Evolutionary conservation across 495 filamentous ascomycete species (phyloP), one percentile per base, ranked within the genome.

Genomic region (Xylaria telfairii): DNA sequence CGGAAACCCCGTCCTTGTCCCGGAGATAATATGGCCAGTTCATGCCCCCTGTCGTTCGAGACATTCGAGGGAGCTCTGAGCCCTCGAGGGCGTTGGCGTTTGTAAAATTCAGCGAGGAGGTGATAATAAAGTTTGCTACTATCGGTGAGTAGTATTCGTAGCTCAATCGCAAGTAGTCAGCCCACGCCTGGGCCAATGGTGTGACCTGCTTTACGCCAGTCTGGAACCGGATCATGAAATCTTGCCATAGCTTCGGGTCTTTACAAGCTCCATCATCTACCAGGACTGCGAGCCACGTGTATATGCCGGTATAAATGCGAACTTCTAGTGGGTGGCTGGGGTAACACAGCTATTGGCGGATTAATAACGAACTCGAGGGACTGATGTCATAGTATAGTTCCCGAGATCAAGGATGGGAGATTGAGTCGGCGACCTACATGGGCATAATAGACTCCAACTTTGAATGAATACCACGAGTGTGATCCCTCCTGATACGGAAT

Each of bases 41-140:
- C 24, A 54, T 37, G 4, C 72, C 69, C 2, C 69, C 72, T 28
- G 39, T 59, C 10, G 69, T 71, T 15, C 64, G 72, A 28, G 64
- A 61, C 49, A 74, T 46, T 42, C 47, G 26, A 4, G 42, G 65
- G 26, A 71, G 42, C 10, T 74, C 69, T 3, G 65, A 62, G 13
- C 69, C 65, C 30, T 74, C 72, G 37, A 74, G 46, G 53, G 65
- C 65, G 42, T 71, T 71, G 7, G 65, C 72, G 19, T 74, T 74
- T 9, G 54, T 54, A 21, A 74, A 72, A 21, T 72, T 69, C 6
- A 74, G 57, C 15, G 72, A 74, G 4, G 69, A 39, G 19, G 69
- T 63, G 21, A 72, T 59, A 17, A 74, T 74, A 44, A 69, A 69
- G 21, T 71, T 74, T 34, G 69, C 72, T 1, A 49, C 61, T 32